Evolutionary conservation across 257 asterid species (phyloP).

Genomic region (Osmanthus fragrans): DNA sequence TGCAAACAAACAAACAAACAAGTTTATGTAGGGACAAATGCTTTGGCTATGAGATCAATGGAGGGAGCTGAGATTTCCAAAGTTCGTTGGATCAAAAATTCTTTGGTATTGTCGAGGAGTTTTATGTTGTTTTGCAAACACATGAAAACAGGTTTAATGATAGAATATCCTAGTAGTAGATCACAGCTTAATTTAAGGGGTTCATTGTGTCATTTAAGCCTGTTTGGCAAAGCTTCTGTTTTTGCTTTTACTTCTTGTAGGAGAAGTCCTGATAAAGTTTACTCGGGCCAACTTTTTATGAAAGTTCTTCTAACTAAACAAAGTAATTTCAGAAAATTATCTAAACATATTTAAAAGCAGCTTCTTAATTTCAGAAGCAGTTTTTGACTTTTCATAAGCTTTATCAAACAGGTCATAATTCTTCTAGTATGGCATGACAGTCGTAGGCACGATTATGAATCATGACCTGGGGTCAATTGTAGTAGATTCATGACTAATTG

Average conservation of each 20-base stretch:
- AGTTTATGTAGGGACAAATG: constrained; percentile 27
- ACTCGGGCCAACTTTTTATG: no score
- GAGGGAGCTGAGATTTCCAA: constrained; percentile 22
- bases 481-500: no score
- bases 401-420: no score
- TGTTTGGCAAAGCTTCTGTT: no score
- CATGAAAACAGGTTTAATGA: neutral
- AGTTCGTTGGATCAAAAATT: constrained; percentile 2
- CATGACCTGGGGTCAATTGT: neutral
- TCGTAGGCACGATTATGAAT: neutral
- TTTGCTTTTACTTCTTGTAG: no score
- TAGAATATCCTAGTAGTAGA: neutral
- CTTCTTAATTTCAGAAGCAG: no score
- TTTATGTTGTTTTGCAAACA: constrained; percentile 13
- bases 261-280: no score
- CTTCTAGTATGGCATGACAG: neutral
- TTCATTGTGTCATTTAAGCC: no score
- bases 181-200: neutral
- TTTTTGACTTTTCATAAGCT: no score
- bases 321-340: no score
- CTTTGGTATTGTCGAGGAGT: constrained; percentile 34
- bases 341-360: no score
- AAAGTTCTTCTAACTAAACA: no score
- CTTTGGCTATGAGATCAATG: constrained; percentile 33
- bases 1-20: neutral